Evolutionary conservation across 208 protist species (phyloP), one percentile per base, ranked within the genome.

Genomic region (Crithidia bombi): DNA sequence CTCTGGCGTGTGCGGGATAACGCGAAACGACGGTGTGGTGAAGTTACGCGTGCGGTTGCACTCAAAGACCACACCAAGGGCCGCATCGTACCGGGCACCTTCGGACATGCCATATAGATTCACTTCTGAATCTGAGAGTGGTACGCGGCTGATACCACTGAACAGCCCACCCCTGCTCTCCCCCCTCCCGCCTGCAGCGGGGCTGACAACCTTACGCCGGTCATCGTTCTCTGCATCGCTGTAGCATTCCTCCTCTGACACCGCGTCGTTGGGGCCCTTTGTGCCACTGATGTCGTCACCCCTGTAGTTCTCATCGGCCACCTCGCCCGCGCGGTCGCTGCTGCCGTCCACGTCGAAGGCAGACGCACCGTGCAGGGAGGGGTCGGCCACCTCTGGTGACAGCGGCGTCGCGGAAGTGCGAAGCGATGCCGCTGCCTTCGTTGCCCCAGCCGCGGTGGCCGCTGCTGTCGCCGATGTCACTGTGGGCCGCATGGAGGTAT

Each of bases 1-100:
- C 58, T 99, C 96, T 3, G 97, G 91, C 2, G 87, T 96, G 52
- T 96, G 82, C 17, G 98, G 83, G 66, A 99, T 98, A 44, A 94
- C 65, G 38, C 93, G 86, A 71, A 97, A 97, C 0, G 79, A 81
- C 39, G 80, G 61, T 32, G 85, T 87, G 30, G 58, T 75, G 73
- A 97, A 97, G 75, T 97, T 97, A 38, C 81, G 73, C 6, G 74
- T 75, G 44, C 86, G 81, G 73, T 97, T 97, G 62, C 73, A 69
- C 59, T 90, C 86, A 70, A 87, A 97, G 5, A 97, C 83, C 39
- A 96, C 92, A 25, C 90, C 85, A 25, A 92, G 78, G 12, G 86
- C 85, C 26, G 79, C 82, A 28, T 79, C 73, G 73, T 86, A 94
- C 23, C 85, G 85, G 28, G 68, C 71, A 17, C 65, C 72, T 43